Evolutionary conservation across 257 asterid species (phyloP), one percentile per base, ranked within the genome.

Genomic region (Craterostigma plantagineum): DNA sequence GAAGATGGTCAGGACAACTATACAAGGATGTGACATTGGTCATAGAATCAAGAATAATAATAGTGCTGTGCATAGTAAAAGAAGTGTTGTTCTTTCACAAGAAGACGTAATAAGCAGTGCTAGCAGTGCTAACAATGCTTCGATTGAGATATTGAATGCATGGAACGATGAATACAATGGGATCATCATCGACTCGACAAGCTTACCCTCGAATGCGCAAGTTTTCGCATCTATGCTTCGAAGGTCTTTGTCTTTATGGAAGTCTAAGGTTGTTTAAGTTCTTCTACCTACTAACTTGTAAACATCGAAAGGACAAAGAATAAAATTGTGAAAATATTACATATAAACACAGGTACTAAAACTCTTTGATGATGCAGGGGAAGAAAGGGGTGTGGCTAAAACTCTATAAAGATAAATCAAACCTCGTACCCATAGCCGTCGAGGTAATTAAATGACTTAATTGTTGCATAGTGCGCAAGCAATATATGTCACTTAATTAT

Each of bases 311-410:
- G 30, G 30, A 23, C 6, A 23, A 23, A 23, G 2, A 23, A 23
- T 23, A 23, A 23, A 23, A 2, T 23, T 23, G 30, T 23, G 30
- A 23, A 23, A 23, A 23, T 23, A n/a, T n/a, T n/a, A 23, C 2
- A 23, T 23, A 23, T 23, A 23, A 23, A 23, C 30, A 23, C n/a
- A n/a, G n/a, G n/a, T n/a, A n/a, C n/a, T n/a, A n/a, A n/a, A n/a
- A n/a, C n/a, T n/a, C n/a, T n/a, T n/a, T n/a, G n/a, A n/a, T 23
- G 8, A n/a, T 12, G 9, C 51, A 54, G 61, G 59, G 63, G n/a
- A 67, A 58, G 42, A 67, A 54, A 53, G 70, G 70, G 35, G 47
- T 63, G 58, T 62, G 66, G 66, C 55, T 67, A 34, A 62, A 62
- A 35, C 43, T 67, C 10, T 44, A 42, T 30, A 60, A 54, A 33